Base-by-base conservation (phyloP, 2,329 filamentous ascomycete species). In the Alternaria ethzedia region DNA sequence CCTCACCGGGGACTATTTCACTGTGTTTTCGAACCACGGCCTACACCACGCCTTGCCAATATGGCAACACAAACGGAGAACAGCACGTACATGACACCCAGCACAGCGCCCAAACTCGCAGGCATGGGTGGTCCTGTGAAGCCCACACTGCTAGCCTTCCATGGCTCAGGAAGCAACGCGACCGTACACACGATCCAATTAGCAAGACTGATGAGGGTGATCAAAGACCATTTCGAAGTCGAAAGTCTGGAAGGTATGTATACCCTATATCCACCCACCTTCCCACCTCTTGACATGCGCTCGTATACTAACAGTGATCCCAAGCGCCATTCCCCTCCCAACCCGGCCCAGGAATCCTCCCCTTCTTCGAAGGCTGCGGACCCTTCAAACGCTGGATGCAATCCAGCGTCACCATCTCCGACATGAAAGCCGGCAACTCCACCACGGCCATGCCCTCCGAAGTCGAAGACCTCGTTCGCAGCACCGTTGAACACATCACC, bases 301-400 rank as follows among this genome's bases (percentile, higher is more conserved):
- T 23, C 5, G 8, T 15, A 51, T 44, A n/a, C 62, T 66, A 56
- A 66, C 50, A 8, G 13, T 8, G 11, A 36, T n/a, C 30, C 45
- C 9, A 51, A 76, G 78, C 70, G 1, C 76, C 78, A 17, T 78
- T 76, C 64, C 67, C 72, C 49, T 74, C 71, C n/a, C 63, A 73
- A 56, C 70, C 78, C 0, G 78, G 78, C 51, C 78, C 78, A 5
- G 78, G 78, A 1, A 60, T 80, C 54, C 75, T 80, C 45, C 78
- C 78, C 41, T 78, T 79, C 67, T 80, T 80, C 67, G 77, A 79
- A 54, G 78, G 74, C 68, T 78, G 75, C 70, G 78, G 76, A 9
- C 78, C 78, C 6, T 80, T 70, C 67, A 65, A 71, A 12, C 75
- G 75, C 63, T 80, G 78, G 78, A 47, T 77, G 1, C 73, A 70